phyloP scores from a whole-genome alignment of 2,329 filamentous ascomycete species.

The Lasiodiplodia gonubiensis region DNA sequence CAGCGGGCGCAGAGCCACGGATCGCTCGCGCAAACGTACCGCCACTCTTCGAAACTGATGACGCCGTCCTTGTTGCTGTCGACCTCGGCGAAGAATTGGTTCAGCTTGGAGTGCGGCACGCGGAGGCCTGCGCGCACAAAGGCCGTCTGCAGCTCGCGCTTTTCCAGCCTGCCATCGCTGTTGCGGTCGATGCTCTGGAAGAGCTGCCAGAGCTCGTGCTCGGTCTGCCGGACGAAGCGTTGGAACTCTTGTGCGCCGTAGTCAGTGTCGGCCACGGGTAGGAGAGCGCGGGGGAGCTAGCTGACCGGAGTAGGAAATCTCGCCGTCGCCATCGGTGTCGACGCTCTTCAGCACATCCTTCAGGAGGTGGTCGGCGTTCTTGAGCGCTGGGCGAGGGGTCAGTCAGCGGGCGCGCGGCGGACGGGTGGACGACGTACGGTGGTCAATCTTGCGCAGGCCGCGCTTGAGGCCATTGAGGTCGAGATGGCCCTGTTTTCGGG shows the following conservation, averaged over 20 bases:
- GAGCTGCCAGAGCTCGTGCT: slow-evolving; percentile 78
- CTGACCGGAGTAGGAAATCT: slow-evolving; percentile 86
- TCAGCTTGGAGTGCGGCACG: slow-evolving; percentile 76
- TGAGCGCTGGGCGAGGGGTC: slow-evolving; percentile 63
- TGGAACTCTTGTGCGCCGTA: slow-evolving; percentile 74
- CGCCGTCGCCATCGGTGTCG: slow-evolving; percentile 85
- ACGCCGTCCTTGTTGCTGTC: slow-evolving; percentile 85
- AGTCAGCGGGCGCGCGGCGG: slow-evolving; percentile 36
- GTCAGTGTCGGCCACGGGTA: slow-evolving; percentile 33
- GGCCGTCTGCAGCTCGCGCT: slow-evolving; percentile 78
- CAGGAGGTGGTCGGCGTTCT: slow-evolving; percentile 89
- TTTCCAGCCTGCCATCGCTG: slow-evolving; percentile 83
- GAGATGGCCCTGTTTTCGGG: slow-evolving; percentile 75
- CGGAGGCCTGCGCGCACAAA: slow-evolving; percentile 79
- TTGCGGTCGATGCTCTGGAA: slow-evolving; percentile 89
- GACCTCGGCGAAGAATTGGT: slow-evolving; percentile 87
- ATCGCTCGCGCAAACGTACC: slow-evolving; percentile 64
- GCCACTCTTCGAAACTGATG: slow-evolving; percentile 95
- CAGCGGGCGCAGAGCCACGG: slow-evolving; percentile 16
- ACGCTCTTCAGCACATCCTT: slow-evolving; percentile 80
- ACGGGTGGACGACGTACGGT: slow-evolving; percentile 66
- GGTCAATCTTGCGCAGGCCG: slow-evolving; percentile 86
- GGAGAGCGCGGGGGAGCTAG: slow-evolving; percentile 10
- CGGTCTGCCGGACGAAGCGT: slow-evolving; percentile 83
- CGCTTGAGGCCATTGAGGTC: slow-evolving; percentile 84